These are phyloP conservation scores for Ogataea corticis DNA, from an alignment of 805 yeast genomes.

Conservation along the genomic window DNA sequence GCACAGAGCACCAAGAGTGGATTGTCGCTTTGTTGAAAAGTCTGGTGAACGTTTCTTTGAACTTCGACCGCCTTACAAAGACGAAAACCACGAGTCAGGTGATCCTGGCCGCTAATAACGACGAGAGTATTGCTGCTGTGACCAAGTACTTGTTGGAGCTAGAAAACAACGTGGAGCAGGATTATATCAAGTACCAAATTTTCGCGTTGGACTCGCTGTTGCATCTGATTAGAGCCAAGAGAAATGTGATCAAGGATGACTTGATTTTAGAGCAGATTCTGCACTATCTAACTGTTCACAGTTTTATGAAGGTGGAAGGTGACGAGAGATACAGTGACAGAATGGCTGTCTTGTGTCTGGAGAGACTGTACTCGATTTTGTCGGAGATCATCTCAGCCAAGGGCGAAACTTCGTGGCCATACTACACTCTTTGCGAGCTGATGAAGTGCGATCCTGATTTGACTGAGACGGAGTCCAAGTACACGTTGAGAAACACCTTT, in stretches of 20 bases:
- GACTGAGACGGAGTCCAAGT: constrained; percentile 9
- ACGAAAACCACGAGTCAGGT: constrained; percentile 60
- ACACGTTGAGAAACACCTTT: constrained; percentile 35
- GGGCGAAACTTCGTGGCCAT: constrained; percentile 56
- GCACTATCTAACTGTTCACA: constrained; percentile 29
- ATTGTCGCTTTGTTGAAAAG: constrained; percentile 27
- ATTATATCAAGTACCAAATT: constrained; percentile 23
- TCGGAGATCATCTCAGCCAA: constrained; percentile 34
- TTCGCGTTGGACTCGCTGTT: constrained; percentile 31
- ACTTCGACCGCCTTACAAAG: constrained; percentile 77
- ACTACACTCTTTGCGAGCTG: constrained; percentile 41
- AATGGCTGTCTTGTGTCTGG: constrained; percentile 49
- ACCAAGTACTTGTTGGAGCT: constrained; percentile 15
- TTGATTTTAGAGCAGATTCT: constrained; percentile 14
- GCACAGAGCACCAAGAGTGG: constrained; percentile 39
- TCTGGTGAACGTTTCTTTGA: constrained; percentile 55
- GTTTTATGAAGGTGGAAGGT: constrained; percentile 20
- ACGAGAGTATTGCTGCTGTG: constrained; percentile 10
- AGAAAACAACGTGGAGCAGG: constrained; percentile 20
- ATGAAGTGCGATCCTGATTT: constrained; percentile 14
- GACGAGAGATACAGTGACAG: constrained; percentile 26
- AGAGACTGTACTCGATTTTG: constrained; percentile 67
- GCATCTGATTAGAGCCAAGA: constrained; percentile 33
- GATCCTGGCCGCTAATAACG: constrained; percentile 26
- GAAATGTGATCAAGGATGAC: constrained; percentile 9